These are phyloP conservation scores for Aspergillus nanangensis DNA, from an alignment of 495 filamentous ascomycete genomes.

Conservation along the genomic window DNA sequence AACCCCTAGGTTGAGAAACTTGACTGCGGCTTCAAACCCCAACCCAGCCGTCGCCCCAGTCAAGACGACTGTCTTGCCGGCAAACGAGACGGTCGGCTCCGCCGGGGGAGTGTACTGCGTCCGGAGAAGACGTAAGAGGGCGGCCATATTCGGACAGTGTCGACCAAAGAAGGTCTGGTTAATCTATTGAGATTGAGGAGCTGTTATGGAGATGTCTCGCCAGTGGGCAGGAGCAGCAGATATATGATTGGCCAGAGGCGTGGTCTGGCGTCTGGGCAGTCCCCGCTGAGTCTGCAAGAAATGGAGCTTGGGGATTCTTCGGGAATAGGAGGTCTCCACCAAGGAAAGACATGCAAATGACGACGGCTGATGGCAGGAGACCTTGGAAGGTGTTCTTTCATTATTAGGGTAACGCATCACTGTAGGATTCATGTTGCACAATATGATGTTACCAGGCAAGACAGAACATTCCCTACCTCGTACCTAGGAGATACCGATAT, in stretches of 20 bases:
- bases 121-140: conserved; percentile 33
- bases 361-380: too few species aligned
- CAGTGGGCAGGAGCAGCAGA: too few species aligned
- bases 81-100: conserved; percentile 35
- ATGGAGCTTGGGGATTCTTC: neutral
- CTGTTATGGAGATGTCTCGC: neutral
- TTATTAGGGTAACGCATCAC: too few species aligned
- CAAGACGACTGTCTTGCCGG: conserved; percentile 49
- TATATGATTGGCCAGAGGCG: neutral
- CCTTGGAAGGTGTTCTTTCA: too few species aligned
- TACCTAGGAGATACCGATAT: too few species aligned
- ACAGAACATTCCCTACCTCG: too few species aligned
- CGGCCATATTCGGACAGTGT: too few species aligned
- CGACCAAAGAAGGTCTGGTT: neutral
- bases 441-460: too few species aligned
- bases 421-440: too few species aligned
- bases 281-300: neutral
- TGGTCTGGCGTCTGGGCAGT: neutral
- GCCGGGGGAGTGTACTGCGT: conserved; percentile 33
- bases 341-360: neutral
- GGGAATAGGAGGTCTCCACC: neutral
- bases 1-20: conserved; percentile 40
- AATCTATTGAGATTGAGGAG: neutral
- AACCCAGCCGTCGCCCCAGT: conserved; percentile 54
- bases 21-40: conserved; percentile 43